A percentile compares a stretch with the other conserved stretches of the same genome.
Conservation (phyloP, 768 basidiomycete species). For the Tricholoma flavovirens region DNA sequence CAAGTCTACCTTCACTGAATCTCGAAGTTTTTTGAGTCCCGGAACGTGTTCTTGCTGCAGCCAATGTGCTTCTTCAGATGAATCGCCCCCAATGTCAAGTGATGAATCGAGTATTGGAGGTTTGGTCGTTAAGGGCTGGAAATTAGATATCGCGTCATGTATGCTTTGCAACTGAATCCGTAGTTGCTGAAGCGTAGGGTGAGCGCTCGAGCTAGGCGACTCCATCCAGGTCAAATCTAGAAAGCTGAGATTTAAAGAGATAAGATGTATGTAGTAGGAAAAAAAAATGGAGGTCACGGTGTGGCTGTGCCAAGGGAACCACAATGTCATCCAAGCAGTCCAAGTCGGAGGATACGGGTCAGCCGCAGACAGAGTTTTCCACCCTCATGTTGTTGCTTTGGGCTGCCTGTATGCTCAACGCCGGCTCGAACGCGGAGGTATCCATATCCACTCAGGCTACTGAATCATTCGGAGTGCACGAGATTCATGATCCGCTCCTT, state of each 20-base stretch:
- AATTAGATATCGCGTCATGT: conserved; percentile 30
- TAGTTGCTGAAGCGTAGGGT: conserved; percentile 28
- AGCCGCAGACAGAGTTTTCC: too few relatives aligned
- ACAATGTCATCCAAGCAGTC: too few relatives aligned
- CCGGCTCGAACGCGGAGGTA: too few relatives aligned
- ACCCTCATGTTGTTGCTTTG: too few relatives aligned
- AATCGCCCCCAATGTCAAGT: conserved; percentile 24
- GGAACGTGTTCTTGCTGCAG: conserved; percentile 37
- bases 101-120: conserved; percentile 46
- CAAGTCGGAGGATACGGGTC: too few relatives aligned
- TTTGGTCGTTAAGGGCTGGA: conserved; percentile 30
- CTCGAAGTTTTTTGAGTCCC: conserved; percentile 41
- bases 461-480: too few relatives aligned
- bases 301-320: too few relatives aligned
- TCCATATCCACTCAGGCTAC: too few relatives aligned
- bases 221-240: neutral
- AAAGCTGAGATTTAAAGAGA: neutral
- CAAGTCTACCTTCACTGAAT: conserved; percentile 40
- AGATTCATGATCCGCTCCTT: too few relatives aligned
- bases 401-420: too few relatives aligned
- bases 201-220: conserved; percentile 3
- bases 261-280: neutral
- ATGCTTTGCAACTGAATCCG: conserved; percentile 26
- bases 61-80: conserved; percentile 36
- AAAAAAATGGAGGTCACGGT: too few relatives aligned